phyloP scores from a whole-genome alignment of 495 filamentous ascomycete species.

The Daldinia caldariorum region DNA sequence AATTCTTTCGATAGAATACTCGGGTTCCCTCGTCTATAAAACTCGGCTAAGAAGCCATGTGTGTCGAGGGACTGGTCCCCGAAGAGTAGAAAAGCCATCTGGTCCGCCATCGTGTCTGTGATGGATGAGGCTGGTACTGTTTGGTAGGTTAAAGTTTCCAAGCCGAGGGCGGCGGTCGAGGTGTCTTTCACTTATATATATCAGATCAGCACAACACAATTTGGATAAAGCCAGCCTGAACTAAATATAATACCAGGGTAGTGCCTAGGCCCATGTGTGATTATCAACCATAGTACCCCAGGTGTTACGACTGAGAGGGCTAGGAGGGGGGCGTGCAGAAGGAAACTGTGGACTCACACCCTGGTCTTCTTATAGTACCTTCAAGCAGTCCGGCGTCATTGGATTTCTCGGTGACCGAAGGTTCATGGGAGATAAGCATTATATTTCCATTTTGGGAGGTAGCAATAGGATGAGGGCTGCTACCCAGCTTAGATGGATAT shows the following conservation, averaged over 20 bases:
- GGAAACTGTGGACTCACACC: constrained; percentile 36
- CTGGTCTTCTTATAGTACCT: constrained; percentile 34
- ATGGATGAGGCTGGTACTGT: constrained; percentile 34
- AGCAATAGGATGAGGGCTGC: constrained; percentile 49
- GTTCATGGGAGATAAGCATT: constrained; percentile 52
- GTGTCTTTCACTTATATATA: constrained; percentile 48
- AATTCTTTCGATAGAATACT: constrained; percentile 73
- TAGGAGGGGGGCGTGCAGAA: constrained; percentile 30
- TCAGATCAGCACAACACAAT: constrained; percentile 35
- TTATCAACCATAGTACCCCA: constrained; percentile 34
- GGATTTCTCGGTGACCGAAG: constrained; percentile 56
- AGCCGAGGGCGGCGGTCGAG: constrained; percentile 28
- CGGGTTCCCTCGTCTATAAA: constrained; percentile 66
- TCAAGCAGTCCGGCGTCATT: constrained; percentile 43
- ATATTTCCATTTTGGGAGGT: constrained; percentile 50
- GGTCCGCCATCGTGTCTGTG: constrained; percentile 53
- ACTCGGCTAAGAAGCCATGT: constrained; percentile 71
- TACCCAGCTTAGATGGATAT: constrained; percentile 41
- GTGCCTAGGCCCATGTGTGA: constrained; percentile 42
- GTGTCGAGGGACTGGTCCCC: constrained; percentile 84
- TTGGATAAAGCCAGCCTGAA: constrained; percentile 35
- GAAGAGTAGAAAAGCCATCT: constrained; percentile 67
- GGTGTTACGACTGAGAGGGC: constrained; percentile 19
- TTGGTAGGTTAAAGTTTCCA: constrained; percentile 28
- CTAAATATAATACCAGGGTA: constrained; percentile 44